Percentiles rank a stretch among this genome's conserved stretches.
Evolutionary conservation across 2,329 filamentous ascomycete genomes (phyloP).

Genomic region (Fusarium buharicum): DNA sequence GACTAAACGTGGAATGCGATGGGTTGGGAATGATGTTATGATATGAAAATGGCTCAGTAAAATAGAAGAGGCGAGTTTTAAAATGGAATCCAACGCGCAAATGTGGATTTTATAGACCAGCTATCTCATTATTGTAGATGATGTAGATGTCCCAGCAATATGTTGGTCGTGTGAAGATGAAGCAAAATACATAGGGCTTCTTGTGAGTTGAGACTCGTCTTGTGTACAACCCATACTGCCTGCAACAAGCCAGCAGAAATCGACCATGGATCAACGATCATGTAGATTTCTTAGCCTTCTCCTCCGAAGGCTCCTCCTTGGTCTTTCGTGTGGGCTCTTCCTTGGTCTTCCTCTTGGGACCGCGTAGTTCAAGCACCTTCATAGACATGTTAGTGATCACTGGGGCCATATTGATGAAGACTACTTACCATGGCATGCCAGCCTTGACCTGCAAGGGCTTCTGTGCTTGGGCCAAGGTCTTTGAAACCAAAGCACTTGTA

Average conservation of each 20-base stretch:
- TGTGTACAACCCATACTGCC: not conserved
- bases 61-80: constrained; percentile 11
- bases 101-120: constrained; percentile 32
- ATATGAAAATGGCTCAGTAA: constrained; percentile 18
- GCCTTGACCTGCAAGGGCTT: constrained; percentile 78
- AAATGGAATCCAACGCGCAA: constrained; percentile 10
- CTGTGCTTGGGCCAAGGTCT: constrained; percentile 73
- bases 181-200: constrained; percentile 16
- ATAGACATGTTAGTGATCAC: constrained; percentile 1
- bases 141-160: constrained; percentile 16
- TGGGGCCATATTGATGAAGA: not conserved
- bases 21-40: constrained; percentile 14
- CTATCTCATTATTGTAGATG: constrained; percentile 37
- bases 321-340: constrained; percentile 37
- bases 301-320: constrained; percentile 30
- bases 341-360: constrained; percentile 42
- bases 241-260: constrained; percentile 3
- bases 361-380: constrained; percentile 42
- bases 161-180: constrained; percentile 18
- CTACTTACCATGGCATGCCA: constrained; percentile 82
- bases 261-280: constrained; percentile 7
- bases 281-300: constrained; percentile 16
- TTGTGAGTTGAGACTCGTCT: constrained; percentile 8
- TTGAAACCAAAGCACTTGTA: constrained; percentile 82
- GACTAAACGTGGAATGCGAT: constrained; percentile 54